Evolutionary conservation across 1,284 basidiomycete species (phyloP).

Genomic region (Schizophyllum amplum): DNA sequence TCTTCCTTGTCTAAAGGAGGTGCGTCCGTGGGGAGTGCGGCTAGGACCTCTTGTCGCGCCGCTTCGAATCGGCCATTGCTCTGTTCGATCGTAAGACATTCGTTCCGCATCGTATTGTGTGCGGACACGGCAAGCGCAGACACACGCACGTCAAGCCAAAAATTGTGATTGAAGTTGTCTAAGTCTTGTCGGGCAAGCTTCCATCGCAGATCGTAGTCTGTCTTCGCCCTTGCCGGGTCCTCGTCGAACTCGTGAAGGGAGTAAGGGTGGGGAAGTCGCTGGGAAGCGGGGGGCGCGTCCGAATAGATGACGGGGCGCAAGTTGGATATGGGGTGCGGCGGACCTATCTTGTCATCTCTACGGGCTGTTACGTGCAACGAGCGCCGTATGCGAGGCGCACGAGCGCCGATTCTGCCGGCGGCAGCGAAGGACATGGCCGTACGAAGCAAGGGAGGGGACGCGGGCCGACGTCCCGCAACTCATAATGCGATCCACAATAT

Average conservation of each 20-base stretch:
- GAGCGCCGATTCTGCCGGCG: too few relatives aligned
- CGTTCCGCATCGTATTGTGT: too few relatives aligned
- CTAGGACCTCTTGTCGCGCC: slow-evolving; percentile 49
- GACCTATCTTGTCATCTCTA: slow-evolving; percentile 48
- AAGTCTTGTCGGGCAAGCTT: slow-evolving; percentile 59
- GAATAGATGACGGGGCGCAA: slow-evolving; percentile 70
- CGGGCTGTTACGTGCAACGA: neutral
- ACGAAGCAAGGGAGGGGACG: too few relatives aligned
- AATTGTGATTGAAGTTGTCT: slow-evolving; percentile 63
- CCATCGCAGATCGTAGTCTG: slow-evolving; percentile 53
- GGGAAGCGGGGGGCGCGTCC: slow-evolving; percentile 31
- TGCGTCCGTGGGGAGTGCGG: slow-evolving; percentile 44
- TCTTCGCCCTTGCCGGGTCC: slow-evolving; percentile 20
- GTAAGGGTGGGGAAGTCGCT: slow-evolving; percentile 50
- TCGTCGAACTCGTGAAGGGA: slow-evolving; percentile 60
- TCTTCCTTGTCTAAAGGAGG: slow-evolving; percentile 48
- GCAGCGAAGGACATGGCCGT: too few relatives aligned
- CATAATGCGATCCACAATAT: too few relatives aligned
- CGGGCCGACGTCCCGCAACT: too few relatives aligned
- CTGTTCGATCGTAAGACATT: too few relatives aligned
- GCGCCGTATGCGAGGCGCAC: too few relatives aligned
- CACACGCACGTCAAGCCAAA: slow-evolving; percentile 72
- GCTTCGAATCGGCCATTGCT: slow-evolving; percentile 66
- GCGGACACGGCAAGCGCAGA: too few relatives aligned
- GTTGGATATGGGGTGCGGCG: slow-evolving; percentile 69